Conservation (phyloP, 208 protist genomes). For the Novymonas esmeraldas region DNA sequence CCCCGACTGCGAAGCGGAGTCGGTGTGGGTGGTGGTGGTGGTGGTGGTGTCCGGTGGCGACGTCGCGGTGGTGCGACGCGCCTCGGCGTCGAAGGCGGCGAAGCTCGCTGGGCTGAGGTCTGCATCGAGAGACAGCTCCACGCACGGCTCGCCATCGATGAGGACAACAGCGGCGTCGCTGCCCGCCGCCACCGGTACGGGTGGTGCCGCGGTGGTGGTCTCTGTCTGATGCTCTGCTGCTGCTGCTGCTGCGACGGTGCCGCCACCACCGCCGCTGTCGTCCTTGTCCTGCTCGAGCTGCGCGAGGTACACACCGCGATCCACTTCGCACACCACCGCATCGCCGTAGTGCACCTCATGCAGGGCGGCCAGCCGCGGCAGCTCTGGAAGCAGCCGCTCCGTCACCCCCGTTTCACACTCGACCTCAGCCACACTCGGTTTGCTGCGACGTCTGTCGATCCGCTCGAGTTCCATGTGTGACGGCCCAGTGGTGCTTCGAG, state of each 20-base stretch:
- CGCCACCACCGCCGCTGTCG: neutral
- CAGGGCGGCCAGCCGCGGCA: conserved; percentile 69
- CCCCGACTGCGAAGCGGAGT: neutral
- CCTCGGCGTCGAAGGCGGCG: conserved; percentile 27
- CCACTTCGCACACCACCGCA: conserved; percentile 74
- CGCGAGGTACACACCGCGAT: conserved; percentile 56
- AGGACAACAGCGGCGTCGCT: conserved; percentile 5
- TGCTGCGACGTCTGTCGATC: conserved; percentile 81
- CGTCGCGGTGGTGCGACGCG: neutral
- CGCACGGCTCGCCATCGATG: conserved; percentile 12
- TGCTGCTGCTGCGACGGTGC: neutral
- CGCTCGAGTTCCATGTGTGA: conserved; percentile 30
- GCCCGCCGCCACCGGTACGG: neutral
- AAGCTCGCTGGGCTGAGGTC: conserved; percentile 21
- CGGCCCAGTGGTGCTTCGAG: neutral
- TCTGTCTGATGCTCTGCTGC: no score
- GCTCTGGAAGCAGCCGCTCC: conserved; percentile 76
- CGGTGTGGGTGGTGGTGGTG: neutral
- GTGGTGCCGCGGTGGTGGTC: neutral
- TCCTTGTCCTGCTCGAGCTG: neutral
- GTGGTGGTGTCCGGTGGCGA: neutral
- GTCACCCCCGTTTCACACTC: conserved; percentile 83
- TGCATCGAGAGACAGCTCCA: conserved; percentile 23
- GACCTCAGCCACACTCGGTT: conserved; percentile 54
- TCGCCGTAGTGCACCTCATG: conserved; percentile 89